phyloP scores from a whole-genome alignment of 164 flowering plant genomes.

The Platanus orientalis region DNA sequence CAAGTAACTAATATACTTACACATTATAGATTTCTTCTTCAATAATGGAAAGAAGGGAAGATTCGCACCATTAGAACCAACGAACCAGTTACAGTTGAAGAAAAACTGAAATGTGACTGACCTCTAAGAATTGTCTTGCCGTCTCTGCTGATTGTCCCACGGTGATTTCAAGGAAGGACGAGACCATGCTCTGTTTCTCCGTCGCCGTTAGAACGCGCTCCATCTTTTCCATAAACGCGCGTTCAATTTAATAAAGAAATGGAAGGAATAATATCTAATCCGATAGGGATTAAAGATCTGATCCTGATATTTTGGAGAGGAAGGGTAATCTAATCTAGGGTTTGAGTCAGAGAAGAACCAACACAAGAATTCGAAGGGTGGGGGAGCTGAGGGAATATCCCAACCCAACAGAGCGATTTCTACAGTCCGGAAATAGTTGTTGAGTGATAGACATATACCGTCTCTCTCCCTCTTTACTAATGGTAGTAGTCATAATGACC shows the following conservation, averaged over 20 bases:
- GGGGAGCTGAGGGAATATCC: not conserved
- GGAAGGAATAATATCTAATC: too few species aligned
- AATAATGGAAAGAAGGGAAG: too few species aligned
- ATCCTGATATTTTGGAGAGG: not conserved
- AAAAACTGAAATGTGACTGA: slow-evolving; percentile 14
- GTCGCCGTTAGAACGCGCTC: slow-evolving; percentile 42
- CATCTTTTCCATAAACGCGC: slow-evolving; percentile 23
- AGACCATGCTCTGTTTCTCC: slow-evolving; percentile 68
- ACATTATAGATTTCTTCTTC: too few species aligned
- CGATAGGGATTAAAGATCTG: not conserved
- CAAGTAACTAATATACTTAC: too few species aligned
- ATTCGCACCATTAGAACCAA: too few species aligned
- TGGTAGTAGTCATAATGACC: too few species aligned
- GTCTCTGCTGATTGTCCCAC: slow-evolving; percentile 80
- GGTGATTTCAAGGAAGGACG: slow-evolving; percentile 87
- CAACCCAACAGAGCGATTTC: not conserved
- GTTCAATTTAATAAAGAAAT: too few species aligned
- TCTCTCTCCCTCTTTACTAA: too few species aligned
- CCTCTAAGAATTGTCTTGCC: slow-evolving; percentile 89
- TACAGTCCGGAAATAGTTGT: not conserved
- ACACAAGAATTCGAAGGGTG: too few species aligned
- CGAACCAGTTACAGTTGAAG: not conserved
- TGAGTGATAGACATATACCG: too few species aligned
- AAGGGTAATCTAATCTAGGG: not conserved
- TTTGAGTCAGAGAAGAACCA: not conserved